phyloP scores from a whole-genome alignment of 2,329 filamentous ascomycete species.

The Sporothrix schenckii region DNA sequence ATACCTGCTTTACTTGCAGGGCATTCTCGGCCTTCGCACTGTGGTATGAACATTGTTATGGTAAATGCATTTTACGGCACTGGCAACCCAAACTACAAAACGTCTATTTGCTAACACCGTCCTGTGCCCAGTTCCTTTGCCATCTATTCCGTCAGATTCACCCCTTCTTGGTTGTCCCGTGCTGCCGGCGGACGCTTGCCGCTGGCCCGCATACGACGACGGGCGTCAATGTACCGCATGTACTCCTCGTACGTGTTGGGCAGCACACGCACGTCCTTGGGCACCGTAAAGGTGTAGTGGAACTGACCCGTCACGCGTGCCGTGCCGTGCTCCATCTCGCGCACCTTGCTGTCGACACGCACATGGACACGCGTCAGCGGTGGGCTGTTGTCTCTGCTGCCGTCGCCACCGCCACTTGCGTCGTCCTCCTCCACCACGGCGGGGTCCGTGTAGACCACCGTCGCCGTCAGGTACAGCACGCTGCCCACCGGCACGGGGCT shows the following conservation, averaged over 20 bases:
- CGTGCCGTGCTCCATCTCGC: slow-evolving; percentile 64
- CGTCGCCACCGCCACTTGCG: slow-evolving; percentile 18
- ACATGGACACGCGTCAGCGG: slow-evolving; percentile 63
- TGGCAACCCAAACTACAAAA: not conserved
- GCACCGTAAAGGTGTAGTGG: slow-evolving; percentile 64
- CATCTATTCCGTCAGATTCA: slow-evolving; percentile 35
- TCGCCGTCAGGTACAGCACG: slow-evolving; percentile 73
- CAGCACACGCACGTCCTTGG: slow-evolving; percentile 45
- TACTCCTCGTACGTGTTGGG: slow-evolving; percentile 49
- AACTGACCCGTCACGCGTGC: slow-evolving; percentile 72
- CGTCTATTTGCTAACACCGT: not conserved
- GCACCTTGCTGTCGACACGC: slow-evolving; percentile 70
- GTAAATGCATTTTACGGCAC: not conserved
- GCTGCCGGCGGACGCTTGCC: slow-evolving; percentile 33
- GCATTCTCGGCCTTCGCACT: no score
- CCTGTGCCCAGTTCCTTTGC: not conserved
- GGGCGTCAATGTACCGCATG: slow-evolving; percentile 51
- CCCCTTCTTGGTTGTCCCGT: slow-evolving; percentile 1
- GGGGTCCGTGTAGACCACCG: slow-evolving; percentile 71
- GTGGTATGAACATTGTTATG: no score
- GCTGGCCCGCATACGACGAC: slow-evolving; percentile 45
- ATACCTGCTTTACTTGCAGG: no score
- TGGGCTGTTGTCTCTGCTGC: slow-evolving; percentile 37
- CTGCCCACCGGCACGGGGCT: slow-evolving; percentile 75
- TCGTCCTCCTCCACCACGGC: slow-evolving; percentile 42